phyloP scores from a whole-genome alignment of 2,329 filamentous ascomycete species.

The Trichoderma endophyticum region DNA sequence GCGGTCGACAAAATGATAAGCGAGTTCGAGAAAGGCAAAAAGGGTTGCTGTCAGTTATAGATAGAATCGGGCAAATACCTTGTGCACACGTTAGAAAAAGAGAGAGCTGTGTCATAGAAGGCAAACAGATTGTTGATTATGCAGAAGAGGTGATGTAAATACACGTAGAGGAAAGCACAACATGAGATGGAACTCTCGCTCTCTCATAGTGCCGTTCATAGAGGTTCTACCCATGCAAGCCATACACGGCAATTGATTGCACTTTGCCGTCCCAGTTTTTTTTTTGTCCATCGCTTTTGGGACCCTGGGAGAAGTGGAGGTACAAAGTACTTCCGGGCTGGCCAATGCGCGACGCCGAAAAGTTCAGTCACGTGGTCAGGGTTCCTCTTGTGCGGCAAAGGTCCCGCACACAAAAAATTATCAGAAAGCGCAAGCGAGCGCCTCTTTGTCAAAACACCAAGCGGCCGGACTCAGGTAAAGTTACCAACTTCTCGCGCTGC shows the following conservation, averaged over 20 bases:
- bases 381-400: constrained; percentile 29
- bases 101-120: not conserved
- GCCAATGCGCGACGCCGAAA: constrained; percentile 2
- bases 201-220: not conserved
- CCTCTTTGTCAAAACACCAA: constrained; percentile 40
- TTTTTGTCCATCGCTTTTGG: not conserved
- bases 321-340: not conserved
- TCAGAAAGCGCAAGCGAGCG: constrained; percentile 28
- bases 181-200: not conserved
- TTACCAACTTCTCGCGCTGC: constrained; percentile 26
- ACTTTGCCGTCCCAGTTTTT: not conserved
- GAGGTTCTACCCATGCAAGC: not conserved
- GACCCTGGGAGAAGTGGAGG: not conserved
- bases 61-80: not conserved
- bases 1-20: not conserved
- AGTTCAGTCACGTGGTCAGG: constrained; percentile 37
- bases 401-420: constrained; percentile 40
- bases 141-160: not conserved
- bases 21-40: not conserved
- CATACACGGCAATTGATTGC: not conserved
- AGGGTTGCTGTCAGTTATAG: not conserved
- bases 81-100: not conserved
- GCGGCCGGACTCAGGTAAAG: constrained; percentile 40
- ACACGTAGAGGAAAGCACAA: not conserved
- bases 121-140: not conserved